Conservation (phyloP, 1,139 yeast species). For the Hyphopichia pseudoburtonii region DNA sequence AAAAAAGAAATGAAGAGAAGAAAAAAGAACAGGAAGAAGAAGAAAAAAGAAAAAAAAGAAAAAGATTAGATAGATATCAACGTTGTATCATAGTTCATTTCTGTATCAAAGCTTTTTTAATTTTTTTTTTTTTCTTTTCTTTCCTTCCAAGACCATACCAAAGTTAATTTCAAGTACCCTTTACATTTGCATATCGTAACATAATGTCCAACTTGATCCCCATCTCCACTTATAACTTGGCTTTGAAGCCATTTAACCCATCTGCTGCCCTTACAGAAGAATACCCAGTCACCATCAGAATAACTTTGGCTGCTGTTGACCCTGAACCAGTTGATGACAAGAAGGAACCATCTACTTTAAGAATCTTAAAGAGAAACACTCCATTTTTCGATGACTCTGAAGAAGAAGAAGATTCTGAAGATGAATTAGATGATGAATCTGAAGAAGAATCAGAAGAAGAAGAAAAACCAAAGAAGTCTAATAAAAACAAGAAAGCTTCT, state of each 20-base stretch:
- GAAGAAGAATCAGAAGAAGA: conserved; percentile 43
- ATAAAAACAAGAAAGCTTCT: conserved; percentile 13
- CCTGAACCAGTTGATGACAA: conserved; percentile 82
- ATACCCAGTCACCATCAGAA: conserved; percentile 83
- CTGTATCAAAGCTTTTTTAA: not conserved
- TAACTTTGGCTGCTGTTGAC: conserved; percentile 95
- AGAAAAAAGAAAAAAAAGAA: not conserved
- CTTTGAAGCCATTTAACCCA: conserved; percentile 82
- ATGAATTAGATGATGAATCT: conserved; percentile 50
- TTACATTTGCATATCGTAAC: conserved; percentile 3
- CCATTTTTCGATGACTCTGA: conserved; percentile 45
- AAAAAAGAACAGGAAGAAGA: too few relatives aligned
- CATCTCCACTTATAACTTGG: conserved; percentile 80
- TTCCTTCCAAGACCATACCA: conserved; percentile 2
- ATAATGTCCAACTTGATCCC: conserved; percentile 73
- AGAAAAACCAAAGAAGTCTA: conserved; percentile 22
- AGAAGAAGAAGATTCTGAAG: conserved; percentile 55
- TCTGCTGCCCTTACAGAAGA: conserved; percentile 84
- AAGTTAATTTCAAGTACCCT: too few relatives aligned
- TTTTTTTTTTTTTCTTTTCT: not conserved
- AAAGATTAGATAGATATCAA: not conserved
- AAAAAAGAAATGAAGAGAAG: not conserved
- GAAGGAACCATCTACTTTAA: conserved; percentile 81
- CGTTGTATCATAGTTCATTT: too few relatives aligned
- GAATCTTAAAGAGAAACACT: conserved; percentile 75